phyloP scores from a whole-genome alignment of 441 rosid genomes.

The Brassica balearica region DNA sequence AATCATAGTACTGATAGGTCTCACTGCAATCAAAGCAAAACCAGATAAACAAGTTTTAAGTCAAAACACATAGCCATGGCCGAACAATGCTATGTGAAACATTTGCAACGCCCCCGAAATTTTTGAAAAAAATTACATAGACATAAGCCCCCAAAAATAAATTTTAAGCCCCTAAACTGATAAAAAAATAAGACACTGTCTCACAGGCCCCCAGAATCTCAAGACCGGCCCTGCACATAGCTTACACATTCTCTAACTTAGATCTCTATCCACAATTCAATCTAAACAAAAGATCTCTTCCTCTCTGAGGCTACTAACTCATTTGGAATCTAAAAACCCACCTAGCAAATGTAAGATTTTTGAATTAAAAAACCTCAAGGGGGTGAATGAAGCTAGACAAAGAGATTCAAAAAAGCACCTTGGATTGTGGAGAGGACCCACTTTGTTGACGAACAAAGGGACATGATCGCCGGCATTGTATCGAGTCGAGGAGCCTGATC shows the following conservation, averaged over 20 bases:
- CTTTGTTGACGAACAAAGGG: slow-evolving; percentile 68
- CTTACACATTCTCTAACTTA: background rate
- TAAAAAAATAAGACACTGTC: no score
- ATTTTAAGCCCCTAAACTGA: no score
- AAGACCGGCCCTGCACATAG: no score
- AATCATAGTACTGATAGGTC: slow-evolving; percentile 77
- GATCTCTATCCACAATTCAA: slow-evolving; percentile 14
- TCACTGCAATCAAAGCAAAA: slow-evolving; percentile 60
- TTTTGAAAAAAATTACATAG: no score
- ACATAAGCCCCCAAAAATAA: no score
- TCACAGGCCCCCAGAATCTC: no score
- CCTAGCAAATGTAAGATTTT: background rate
- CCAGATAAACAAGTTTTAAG: background rate
- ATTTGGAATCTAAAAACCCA: slow-evolving; percentile 16
- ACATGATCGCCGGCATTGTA: slow-evolving; percentile 70
- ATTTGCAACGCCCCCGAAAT: no score
- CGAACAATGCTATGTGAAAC: no score
- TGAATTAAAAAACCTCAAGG: background rate
- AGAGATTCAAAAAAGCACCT: slow-evolving; percentile 43
- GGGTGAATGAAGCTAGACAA: background rate
- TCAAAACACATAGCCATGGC: background rate
- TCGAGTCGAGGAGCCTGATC: slow-evolving; percentile 37
- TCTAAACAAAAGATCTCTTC: background rate
- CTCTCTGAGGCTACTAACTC: slow-evolving; percentile 9
- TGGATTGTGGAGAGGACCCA: slow-evolving; percentile 73